Evolutionary conservation across 352 stramenopile genomes (phyloP), one percentile per base, ranked within the genome.

Genomic region (Globisporangium mamillatum): DNA sequence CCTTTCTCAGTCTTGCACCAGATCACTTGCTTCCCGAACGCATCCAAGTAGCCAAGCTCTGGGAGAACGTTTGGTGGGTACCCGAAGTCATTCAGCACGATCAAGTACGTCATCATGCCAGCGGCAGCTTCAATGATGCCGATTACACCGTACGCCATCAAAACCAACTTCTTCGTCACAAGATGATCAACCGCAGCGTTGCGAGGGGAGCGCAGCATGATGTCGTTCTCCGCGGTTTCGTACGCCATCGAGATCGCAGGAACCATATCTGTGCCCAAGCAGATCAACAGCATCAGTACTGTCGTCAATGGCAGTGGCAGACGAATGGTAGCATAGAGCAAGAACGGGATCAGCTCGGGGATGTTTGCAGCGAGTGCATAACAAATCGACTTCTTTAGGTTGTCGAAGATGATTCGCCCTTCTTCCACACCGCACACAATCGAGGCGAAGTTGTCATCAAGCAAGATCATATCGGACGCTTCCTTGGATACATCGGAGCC

Each of bases 391-490:
- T 98, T 98, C 75, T 99, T 98, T 36, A 98, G 77, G 71, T 98
- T 99, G 75, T 96, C 90, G 70, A 98, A 99, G 65, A 98, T 97
- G 25, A 97, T 82, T 10, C 97, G 90, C 32, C 97, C 97, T 82
- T 99, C 91, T 75, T 97, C 86, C n/a, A 99, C 94, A 63, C 95
- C 97, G 61, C 75, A 84, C 58, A 99, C 93, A 71, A 99, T 99
- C 1, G 94, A 98, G 1, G 93, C 92, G 75, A 99, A 99, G 79
- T 99, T 99, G 76, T 99, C 96, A 79, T 99, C 90, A 27, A 98
- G 75, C 12, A 99, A 70, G 72, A 99, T 97, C 91, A 99, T 97
- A 63, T 99, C 92, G n/a, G 96, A 93, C 22, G 93, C 93, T 70
- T 98, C 86, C 69, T 98, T 98, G 41, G 96, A 96, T 6, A 99